Percentiles rank a stretch among this genome's conserved stretches.
Evolutionary conservation across 2,329 filamentous ascomycete genomes (phyloP).

Genomic region (Cadophora sp.): DNA sequence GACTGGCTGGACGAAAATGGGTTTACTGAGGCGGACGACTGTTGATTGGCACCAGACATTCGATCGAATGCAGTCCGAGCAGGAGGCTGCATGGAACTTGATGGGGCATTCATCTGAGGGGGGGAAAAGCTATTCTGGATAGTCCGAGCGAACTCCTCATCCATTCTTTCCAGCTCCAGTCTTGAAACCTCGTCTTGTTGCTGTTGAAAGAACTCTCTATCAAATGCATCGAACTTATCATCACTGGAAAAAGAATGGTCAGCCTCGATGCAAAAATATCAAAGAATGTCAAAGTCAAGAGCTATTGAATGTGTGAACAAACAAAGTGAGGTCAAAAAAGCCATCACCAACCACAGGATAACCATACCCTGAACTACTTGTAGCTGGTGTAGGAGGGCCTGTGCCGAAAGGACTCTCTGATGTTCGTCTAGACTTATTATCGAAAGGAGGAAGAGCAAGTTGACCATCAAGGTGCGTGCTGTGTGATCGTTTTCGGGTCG

Average conservation of each 20-base stretch:
- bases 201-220: conserved; percentile 24
- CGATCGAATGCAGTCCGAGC: conserved; percentile 40
- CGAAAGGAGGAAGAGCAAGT: conserved; percentile 24
- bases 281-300: not conserved
- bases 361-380: conserved; percentile 41
- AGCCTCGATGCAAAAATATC: not conserved
- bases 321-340: conserved; percentile 37
- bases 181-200: conserved; percentile 48
- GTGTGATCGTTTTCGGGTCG: conserved; percentile 42
- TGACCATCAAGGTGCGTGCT: conserved; percentile 37
- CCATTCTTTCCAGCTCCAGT: conserved; percentile 46
- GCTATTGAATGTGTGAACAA: conserved; percentile 32
- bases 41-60: conserved; percentile 35
- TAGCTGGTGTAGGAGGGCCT: conserved; percentile 35
- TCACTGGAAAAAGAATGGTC: conserved; percentile 34
- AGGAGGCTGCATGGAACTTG: conserved; percentile 14
- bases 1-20: not conserved
- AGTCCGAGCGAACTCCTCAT: conserved; percentile 43
- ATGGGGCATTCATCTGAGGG: conserved; percentile 8
- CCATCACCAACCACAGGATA: conserved; percentile 33
- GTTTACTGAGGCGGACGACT: conserved; percentile 20
- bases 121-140: conserved; percentile 33
- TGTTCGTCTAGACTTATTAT: conserved; percentile 42
- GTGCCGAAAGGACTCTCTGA: conserved; percentile 39
- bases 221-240: conserved; percentile 36